Evolutionary conservation across 2,329 filamentous ascomycete genomes (phyloP).

Genomic region (Grosmannia penicillata): DNA sequence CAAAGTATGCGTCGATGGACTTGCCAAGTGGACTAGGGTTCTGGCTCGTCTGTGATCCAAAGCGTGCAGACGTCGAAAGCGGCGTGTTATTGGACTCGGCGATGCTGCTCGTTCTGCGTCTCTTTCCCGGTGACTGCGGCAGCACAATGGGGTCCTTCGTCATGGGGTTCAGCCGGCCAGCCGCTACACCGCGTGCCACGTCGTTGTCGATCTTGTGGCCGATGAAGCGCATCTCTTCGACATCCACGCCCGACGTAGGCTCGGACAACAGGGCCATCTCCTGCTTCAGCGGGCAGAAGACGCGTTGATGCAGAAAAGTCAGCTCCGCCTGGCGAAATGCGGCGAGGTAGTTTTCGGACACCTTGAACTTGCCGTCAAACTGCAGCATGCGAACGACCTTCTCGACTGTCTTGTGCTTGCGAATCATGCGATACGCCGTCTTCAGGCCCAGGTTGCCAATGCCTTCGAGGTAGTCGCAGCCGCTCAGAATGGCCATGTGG

Average conservation of each 20-base stretch:
- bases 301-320: slow-evolving; percentile 88
- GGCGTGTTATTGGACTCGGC: slow-evolving; percentile 14
- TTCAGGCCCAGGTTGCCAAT: slow-evolving; percentile 81
- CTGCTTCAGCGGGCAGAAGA: slow-evolving; percentile 65
- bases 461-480: slow-evolving; percentile 85
- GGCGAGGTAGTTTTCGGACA: slow-evolving; percentile 70
- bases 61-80: slow-evolving; percentile 2
- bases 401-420: slow-evolving; percentile 81
- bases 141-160: slow-evolving; percentile 55
- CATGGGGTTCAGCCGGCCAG: slow-evolving; percentile 75
- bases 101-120: slow-evolving; percentile 19
- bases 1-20: slow-evolving; percentile 41
- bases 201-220: slow-evolving; percentile 56
- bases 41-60: no score
- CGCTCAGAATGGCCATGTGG: slow-evolving; percentile 89
- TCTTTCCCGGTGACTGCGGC: slow-evolving; percentile 23
- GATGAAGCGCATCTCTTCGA: slow-evolving; percentile 66
- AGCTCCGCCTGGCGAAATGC: slow-evolving; percentile 75
- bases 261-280: slow-evolving; percentile 63
- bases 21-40: slow-evolving; percentile 20
- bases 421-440: slow-evolving; percentile 79
- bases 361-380: slow-evolving; percentile 72
- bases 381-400: slow-evolving; percentile 68
- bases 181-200: slow-evolving; percentile 59
- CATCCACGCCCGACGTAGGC: slow-evolving; percentile 44